Percentiles rank a stretch among this genome's conserved stretches.
Conservation (phyloP, 2,329 filamentous ascomycete genomes). For the Diaporthe destruens region DNA sequence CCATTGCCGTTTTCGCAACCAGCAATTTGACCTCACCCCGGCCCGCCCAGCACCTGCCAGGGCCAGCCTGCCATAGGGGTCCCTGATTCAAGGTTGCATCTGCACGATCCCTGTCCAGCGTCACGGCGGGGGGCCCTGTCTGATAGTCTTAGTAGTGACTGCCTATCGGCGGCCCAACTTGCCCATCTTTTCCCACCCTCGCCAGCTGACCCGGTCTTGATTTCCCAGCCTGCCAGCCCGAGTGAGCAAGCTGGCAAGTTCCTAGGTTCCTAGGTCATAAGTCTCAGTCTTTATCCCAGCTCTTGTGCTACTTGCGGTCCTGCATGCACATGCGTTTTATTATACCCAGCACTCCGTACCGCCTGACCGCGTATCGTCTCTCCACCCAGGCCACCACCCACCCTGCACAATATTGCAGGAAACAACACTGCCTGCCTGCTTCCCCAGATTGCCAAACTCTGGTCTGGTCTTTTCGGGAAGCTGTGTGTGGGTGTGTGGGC, state of each 20-base stretch:
- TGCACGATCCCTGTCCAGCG: constrained; percentile 35
- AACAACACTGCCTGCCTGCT: constrained; percentile 26
- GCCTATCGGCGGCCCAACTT: background rate
- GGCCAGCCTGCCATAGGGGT: constrained; percentile 30
- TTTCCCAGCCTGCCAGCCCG: background rate
- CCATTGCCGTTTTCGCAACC: constrained; percentile 35
- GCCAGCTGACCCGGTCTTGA: constrained; percentile 9
- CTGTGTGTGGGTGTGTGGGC: too few species aligned
- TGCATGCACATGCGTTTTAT: constrained; percentile 8
- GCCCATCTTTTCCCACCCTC: background rate
- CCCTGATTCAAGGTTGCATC: constrained; percentile 11
- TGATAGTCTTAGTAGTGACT: constrained; percentile 5
- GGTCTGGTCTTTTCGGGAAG: constrained; percentile 23
- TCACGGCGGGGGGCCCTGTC: constrained; percentile 32
- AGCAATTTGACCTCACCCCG: constrained; percentile 33
- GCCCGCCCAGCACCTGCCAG: constrained; percentile 2
- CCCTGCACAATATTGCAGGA: constrained; percentile 31
- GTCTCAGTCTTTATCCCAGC: background rate
- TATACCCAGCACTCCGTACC: background rate
- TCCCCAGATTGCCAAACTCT: constrained; percentile 29
- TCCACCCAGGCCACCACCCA: background rate
- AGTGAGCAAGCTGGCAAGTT: too few species aligned
- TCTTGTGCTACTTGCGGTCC: constrained; percentile 4
- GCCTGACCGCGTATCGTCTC: too few species aligned
- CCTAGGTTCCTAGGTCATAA: too few species aligned